Evolutionary conservation across 139 green algal genomes (phyloP).

Genomic region (Auxenochlorella protothecoides): DNA sequence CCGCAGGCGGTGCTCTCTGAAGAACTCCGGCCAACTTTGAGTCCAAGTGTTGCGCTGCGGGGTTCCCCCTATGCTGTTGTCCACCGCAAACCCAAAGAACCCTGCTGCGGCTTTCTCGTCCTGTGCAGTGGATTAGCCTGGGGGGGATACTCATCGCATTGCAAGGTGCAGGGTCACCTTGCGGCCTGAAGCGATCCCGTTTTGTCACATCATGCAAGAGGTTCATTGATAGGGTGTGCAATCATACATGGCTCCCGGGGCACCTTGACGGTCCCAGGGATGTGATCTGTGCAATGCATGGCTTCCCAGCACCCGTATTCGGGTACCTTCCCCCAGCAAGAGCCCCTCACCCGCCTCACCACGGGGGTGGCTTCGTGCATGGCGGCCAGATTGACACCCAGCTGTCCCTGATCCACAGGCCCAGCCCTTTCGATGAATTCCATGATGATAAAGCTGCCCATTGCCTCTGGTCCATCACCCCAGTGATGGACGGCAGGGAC

Average conservation of each 20-base stretch:
- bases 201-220: background rate
- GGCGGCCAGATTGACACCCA: background rate
- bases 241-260: slow-evolving; percentile 29
- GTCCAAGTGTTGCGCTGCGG: slow-evolving; percentile 89
- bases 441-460: slow-evolving; percentile 88
- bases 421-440: slow-evolving; percentile 72
- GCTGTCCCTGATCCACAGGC: slow-evolving; percentile 3
- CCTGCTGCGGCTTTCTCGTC: slow-evolving; percentile 29
- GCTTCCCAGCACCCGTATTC: no score
- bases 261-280: slow-evolving; percentile 40
- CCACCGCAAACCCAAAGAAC: slow-evolving; percentile 81
- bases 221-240: background rate
- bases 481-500: slow-evolving; percentile 64
- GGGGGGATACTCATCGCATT: no score
- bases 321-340: no score
- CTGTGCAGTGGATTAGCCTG: slow-evolving; percentile 19
- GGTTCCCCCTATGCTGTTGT: slow-evolving; percentile 96
- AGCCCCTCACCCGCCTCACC: background rate
- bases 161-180: no score
- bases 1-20: slow-evolving; percentile 1
- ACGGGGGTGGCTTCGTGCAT: background rate
- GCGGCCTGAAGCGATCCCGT: no score
- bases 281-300: no score
- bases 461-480: slow-evolving; percentile 7
- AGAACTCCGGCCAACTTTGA: slow-evolving; percentile 77